These are phyloP conservation scores for Arthrobotrys conoides DNA, from an alignment of 2,329 filamentous ascomycete species.

Conservation along the genomic window DNA sequence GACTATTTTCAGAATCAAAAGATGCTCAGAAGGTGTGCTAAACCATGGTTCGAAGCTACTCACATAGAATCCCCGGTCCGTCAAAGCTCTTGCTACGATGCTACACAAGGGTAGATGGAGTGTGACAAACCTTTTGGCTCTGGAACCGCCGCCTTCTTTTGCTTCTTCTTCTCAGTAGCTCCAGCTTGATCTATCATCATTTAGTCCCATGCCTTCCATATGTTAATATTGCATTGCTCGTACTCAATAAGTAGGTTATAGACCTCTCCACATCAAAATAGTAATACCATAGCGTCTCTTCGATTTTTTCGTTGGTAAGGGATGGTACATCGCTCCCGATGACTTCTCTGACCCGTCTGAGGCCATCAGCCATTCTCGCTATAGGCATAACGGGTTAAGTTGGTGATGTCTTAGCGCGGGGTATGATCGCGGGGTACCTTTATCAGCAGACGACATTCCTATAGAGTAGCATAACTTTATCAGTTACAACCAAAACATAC, in stretches of 20 bases:
- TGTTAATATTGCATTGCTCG: conserved; percentile 59
- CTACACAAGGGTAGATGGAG: conserved; percentile 5
- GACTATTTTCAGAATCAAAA: conserved; percentile 61
- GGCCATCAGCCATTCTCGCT: conserved; percentile 65
- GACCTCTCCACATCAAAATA: conserved; percentile 93
- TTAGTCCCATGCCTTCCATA: background rate
- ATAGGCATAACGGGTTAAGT: conserved; percentile 2
- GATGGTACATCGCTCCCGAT: conserved; percentile 71
- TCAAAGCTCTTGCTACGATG: conserved; percentile 3
- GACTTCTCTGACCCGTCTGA: conserved; percentile 62
- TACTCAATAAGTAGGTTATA: conserved; percentile 82
- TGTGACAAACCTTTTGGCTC: conserved; percentile 58
- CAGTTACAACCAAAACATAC: background rate
- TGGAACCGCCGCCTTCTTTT: conserved; percentile 37
- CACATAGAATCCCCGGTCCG: conserved; percentile 47
- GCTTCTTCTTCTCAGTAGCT: conserved; percentile 62
- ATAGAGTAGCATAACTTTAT: background rate
- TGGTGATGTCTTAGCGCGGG: conserved; percentile 13
- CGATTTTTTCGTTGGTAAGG: conserved; percentile 79
- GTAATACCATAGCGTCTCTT: conserved; percentile 94
- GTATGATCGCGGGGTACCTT: conserved; percentile 56
- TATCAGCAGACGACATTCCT: conserved; percentile 56
- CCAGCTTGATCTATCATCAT: conserved; percentile 31
- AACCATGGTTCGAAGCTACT: conserved; percentile 41
- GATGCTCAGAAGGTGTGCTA: conserved; percentile 57